Percentiles rank a stretch among this genome's conserved stretches.
These are phyloP conservation scores for Apiospora pterosperma DNA, from an alignment of 2,329 filamentous ascomycete species.

Conservation along the genomic window DNA sequence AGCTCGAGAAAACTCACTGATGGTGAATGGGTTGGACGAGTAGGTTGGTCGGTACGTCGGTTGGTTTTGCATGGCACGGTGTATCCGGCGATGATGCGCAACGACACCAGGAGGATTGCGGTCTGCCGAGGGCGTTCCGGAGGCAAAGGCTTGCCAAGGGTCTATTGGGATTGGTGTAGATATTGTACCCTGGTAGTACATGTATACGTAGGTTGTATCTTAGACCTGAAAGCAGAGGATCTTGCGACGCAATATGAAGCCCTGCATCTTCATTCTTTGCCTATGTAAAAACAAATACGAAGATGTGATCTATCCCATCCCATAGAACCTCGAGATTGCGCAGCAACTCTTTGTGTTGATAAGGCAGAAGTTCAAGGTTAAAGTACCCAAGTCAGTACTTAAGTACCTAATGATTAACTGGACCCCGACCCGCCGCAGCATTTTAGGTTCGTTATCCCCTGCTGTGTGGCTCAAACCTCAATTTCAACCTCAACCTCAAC, in stretches of 20 bases:
- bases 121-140: neutral
- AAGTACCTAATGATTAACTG: neutral
- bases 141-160: neutral
- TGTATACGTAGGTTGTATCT: slow-evolving; percentile 5
- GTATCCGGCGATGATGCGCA: neutral
- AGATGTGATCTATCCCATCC: too few relatives aligned
- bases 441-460: neutral
- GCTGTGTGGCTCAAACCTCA: neutral
- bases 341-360: neutral
- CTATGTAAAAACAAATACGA: too few relatives aligned
- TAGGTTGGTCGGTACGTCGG: neutral
- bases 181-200: neutral
- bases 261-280: neutral
- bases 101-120: neutral
- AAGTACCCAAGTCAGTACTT: too few relatives aligned
- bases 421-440: neutral
- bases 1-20: neutral
- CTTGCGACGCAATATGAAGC: neutral
- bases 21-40: neutral
- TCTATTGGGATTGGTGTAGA: neutral
- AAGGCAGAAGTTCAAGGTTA: neutral
- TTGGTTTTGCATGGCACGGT: slow-evolving; percentile 1
- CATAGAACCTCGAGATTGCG: too few relatives aligned
- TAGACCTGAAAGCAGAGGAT: neutral
- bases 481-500: neutral